Evolutionary conservation across 768 basidiomycete species (phyloP).

Genomic region (Pleurotus salmoneostramineus): DNA sequence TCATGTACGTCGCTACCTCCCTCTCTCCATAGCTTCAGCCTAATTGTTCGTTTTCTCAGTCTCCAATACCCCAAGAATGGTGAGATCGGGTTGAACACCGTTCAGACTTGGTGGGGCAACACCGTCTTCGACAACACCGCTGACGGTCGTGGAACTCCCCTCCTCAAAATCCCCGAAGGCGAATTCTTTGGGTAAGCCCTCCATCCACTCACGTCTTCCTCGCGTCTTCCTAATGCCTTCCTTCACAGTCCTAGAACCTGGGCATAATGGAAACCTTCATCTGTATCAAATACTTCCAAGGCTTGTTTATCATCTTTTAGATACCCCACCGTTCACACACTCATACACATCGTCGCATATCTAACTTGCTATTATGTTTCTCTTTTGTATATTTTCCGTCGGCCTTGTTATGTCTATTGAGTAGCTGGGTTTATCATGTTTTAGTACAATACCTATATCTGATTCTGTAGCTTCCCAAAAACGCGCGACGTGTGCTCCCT

Average conservation of each 20-base stretch:
- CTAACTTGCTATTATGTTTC: neutral
- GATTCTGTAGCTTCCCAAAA: too few relatives aligned
- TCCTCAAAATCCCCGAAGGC: conserved; percentile 19
- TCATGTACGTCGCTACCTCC: conserved; percentile 2
- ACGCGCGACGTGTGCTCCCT: too few relatives aligned
- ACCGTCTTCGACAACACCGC: conserved; percentile 33
- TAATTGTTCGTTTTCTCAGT: conserved; percentile 13
- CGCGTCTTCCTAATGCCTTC: neutral
- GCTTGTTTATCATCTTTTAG: neutral
- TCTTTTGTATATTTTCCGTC: neutral
- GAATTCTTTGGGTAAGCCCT: conserved; percentile 29
- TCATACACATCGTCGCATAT: neutral
- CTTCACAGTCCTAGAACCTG: conserved; percentile 1
- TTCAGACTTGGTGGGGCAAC: conserved; percentile 15
- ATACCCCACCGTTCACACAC: neutral
- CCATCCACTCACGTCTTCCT: neutral
- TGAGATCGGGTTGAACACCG: neutral
- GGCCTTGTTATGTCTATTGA: neutral
- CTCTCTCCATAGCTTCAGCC: neutral
- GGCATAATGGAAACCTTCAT: neutral
- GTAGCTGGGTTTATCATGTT: too few relatives aligned
- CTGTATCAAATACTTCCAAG: too few relatives aligned
- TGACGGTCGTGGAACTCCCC: conserved; percentile 33
- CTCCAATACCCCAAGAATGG: conserved; percentile 11
- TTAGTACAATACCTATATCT: too few relatives aligned